A percentile compares a stretch with the other conserved stretches of the same genome.
Conservation (phyloP, 805 yeast genomes). For the Pichia californica region DNA sequence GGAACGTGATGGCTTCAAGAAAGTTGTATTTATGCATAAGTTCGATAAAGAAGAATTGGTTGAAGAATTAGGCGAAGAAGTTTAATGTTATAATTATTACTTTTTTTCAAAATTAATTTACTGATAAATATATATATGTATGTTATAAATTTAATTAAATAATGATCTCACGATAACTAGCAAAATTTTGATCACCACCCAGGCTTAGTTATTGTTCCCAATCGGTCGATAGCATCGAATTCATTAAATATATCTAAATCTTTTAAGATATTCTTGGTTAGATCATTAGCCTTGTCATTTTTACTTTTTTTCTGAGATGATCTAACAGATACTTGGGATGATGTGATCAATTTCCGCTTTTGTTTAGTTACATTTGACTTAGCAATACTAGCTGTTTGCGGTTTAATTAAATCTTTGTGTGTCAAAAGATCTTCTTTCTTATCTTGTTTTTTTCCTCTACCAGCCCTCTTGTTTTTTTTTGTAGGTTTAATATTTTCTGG, state of each 20-base stretch:
- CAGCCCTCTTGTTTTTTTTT: no score
- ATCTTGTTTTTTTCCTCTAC: no score
- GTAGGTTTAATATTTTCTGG: no score
- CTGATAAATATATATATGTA: neutral
- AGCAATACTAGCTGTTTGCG: no score
- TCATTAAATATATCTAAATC: slow-evolving; percentile 12
- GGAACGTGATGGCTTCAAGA: slow-evolving; percentile 41
- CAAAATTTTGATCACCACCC: no score
- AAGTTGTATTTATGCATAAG: slow-evolving; percentile 63
- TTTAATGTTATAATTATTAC: slow-evolving; percentile 11
- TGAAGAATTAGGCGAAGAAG: slow-evolving; percentile 41
- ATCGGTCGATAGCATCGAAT: slow-evolving; percentile 9
- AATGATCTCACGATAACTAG: no score
- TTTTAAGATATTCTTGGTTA: neutral
- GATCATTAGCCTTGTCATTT: neutral
- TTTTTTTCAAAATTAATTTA: no score
- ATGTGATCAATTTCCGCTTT: slow-evolving; percentile 9
- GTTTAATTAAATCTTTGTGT: neutral
- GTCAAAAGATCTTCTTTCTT: neutral
- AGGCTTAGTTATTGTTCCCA: slow-evolving; percentile 5
- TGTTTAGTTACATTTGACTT: neutral
- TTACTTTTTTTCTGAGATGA: neutral
- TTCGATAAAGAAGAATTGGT: slow-evolving; percentile 48
- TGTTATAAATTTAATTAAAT: no score
- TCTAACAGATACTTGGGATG: slow-evolving; percentile 1